Percentiles rank a stretch among this genome's conserved stretches.
Evolutionary conservation across 2,329 filamentous ascomycete species (phyloP).

Genomic region (Rhinocladiella similis): DNA sequence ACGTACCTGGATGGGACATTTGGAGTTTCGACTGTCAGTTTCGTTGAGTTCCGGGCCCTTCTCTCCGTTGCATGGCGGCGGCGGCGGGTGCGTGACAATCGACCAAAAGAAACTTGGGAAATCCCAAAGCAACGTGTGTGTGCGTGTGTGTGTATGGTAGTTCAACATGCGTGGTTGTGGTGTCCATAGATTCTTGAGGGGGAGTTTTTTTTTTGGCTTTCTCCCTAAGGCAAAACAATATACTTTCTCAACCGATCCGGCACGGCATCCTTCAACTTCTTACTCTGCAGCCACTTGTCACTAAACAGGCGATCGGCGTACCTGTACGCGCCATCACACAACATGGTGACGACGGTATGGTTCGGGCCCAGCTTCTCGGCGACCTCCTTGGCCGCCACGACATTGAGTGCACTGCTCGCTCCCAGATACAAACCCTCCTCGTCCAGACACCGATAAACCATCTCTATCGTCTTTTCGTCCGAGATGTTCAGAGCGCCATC

Average conservation of each 20-base stretch:
- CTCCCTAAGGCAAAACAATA: constrained; percentile 72
- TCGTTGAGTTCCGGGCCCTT: not conserved
- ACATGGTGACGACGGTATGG: constrained; percentile 86
- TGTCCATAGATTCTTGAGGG: no score
- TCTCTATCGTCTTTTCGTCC: constrained; percentile 93
- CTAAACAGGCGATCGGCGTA: constrained; percentile 95
- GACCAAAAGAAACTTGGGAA: no score
- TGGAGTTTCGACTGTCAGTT: not conserved
- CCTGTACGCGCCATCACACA: constrained; percentile 95
- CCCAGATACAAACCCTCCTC: constrained; percentile 95
- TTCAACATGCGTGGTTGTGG: no score
- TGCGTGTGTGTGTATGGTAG: no score
- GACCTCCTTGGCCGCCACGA: constrained; percentile 91
- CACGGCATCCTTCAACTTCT: constrained; percentile 78
- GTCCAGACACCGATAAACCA: constrained; percentile 95
- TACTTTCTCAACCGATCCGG: constrained; percentile 88
- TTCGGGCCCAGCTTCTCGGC: constrained; percentile 86
- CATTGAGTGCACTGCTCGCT: constrained; percentile 90
- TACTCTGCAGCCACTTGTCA: constrained; percentile 82
- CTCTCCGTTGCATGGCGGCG: no score
- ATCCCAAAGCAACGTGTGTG: no score
- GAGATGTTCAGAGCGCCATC: constrained; percentile 82
- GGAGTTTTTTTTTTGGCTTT: no score
- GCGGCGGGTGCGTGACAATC: no score
- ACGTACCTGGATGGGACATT: constrained; percentile 7